Evolutionary conservation across 1,139 yeast genomes (phyloP), one percentile per base, ranked within the genome.

Genomic region (Yamadazyma taylorii): DNA sequence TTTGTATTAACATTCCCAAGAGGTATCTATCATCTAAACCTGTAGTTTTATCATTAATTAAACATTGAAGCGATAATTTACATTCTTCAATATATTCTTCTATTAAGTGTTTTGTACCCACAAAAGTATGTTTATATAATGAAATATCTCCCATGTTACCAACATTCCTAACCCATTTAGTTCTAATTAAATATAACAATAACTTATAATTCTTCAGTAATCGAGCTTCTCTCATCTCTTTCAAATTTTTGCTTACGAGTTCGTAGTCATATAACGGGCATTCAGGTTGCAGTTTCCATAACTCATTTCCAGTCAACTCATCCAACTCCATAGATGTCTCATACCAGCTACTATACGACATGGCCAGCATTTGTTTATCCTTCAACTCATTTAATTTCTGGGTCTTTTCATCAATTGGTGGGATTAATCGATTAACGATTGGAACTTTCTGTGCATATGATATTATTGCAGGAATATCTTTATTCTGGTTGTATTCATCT

Each of bases 141-240:
- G 81, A 76, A 16, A 82, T 76, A 57, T 89, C 86, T 0, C 96
- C 95, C 73, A 89, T 87, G 49, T 88, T 85, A 0, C 96, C 97
- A 41, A 88, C 61, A 54, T 89, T 87, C 45, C 98, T 69, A 9
- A 79, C 77, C 86, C 96, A 84, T 23, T 85, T 79, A 0, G 97
- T 90, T 39, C 97, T 63, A 8, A 92, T 79, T 17, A 87, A 65
- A 53, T 86, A 87, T 17, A 90, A 61, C 25, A 92, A 61, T 32
- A 74, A 67, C 38, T 76, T 70, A 50, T 75, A 77, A 53, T 92
- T 86, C 23, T 75, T 71, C 9, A 65, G 52, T 19, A 58, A 40
- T 28, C 97, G 66, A 1, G 92, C 88, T 2, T 61, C 58, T 33
- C 76, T 64, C 69, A 92, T 67, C 41, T 82, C 82, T n/a, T 56